Conservation (phyloP, 768 basidiomycete genomes). For the Pulveroboletus frians region DNA sequence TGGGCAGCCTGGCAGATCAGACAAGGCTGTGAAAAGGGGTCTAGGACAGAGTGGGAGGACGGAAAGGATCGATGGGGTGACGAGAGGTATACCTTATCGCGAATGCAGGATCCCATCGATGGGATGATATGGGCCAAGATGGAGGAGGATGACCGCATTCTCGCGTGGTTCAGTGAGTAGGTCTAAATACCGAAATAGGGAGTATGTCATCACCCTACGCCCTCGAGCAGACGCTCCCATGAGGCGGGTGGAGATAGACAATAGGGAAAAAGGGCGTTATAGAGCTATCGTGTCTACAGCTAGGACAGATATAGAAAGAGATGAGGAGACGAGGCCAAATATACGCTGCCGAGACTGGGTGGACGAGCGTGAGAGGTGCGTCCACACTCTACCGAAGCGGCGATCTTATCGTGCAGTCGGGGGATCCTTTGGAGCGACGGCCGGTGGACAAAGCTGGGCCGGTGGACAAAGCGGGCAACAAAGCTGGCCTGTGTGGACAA, state of each 20-base stretch:
- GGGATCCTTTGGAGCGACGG: constrained; percentile 10
- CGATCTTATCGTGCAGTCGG: constrained; percentile 24
- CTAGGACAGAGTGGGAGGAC: no score
- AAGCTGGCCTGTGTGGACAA: not conserved
- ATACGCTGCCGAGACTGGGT: no score
- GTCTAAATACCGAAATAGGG: no score
- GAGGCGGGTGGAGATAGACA: not conserved
- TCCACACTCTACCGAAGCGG: not conserved
- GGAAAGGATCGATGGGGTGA: constrained; percentile 7
- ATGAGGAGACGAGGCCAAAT: not conserved
- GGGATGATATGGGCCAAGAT: constrained; percentile 5
- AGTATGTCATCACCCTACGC: constrained; percentile 17
- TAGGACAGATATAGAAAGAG: constrained; percentile 12
- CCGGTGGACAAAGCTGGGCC: not conserved
- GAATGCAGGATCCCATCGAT: constrained; percentile 18
- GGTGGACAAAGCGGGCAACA: not conserved
- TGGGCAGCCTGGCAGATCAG: not conserved
- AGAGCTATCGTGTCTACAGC: not conserved
- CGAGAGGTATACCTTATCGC: not conserved
- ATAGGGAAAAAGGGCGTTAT: constrained; percentile 13
- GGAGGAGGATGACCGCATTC: constrained; percentile 10
- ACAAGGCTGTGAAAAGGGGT: not conserved
- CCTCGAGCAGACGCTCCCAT: constrained; percentile 2
- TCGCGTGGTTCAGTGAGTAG: no score
- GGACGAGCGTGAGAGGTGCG: not conserved